Percentiles rank a stretch among this genome's conserved stretches.
These are phyloP conservation scores for Apophysomyces sp. DNA, from an alignment of 371 early-diverging fungal genomes.

Conservation along the genomic window DNA sequence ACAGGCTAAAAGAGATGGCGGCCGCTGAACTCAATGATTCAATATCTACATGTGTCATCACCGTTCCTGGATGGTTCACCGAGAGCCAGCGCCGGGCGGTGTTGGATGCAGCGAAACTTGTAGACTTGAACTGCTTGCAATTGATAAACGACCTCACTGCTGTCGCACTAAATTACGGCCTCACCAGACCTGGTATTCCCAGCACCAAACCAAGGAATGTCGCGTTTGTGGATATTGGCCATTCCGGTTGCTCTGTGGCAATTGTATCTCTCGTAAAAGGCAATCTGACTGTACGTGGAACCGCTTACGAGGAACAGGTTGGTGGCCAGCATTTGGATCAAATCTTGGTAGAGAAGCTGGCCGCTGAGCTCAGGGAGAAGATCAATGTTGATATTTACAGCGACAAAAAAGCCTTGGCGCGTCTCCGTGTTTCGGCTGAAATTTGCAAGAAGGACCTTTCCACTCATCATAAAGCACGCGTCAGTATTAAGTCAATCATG, in stretches of 20 bases:
- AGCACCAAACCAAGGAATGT: constrained; percentile 89
- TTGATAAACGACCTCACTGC: constrained; percentile 91
- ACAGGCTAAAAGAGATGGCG: constrained; percentile 86
- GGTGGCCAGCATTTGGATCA: constrained; percentile 95
- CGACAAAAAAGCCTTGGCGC: constrained; percentile 85
- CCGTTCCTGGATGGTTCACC: constrained; percentile 93
- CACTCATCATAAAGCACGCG: constrained; percentile 82
- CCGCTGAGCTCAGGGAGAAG: constrained; percentile 85
- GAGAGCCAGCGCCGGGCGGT: constrained; percentile 89
- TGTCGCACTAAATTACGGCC: constrained; percentile 92
- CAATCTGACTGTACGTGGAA: constrained; percentile 83
- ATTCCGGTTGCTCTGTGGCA: constrained; percentile 84
- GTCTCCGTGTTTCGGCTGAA: constrained; percentile 85
- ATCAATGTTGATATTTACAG: constrained; percentile 86
- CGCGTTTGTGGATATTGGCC: constrained; percentile 91
- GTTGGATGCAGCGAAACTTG: constrained; percentile 83
- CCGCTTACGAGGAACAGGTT: constrained; percentile 87
- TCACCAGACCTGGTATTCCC: constrained; percentile 92
- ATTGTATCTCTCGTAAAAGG: constrained; percentile 91
- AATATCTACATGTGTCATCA: constrained; percentile 89
- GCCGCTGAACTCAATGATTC: constrained; percentile 74
- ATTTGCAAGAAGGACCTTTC: constrained; percentile 93
- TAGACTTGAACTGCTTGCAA: constrained; percentile 85
- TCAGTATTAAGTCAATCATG: constrained; percentile 90
- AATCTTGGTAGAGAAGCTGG: constrained; percentile 78